Base-by-base conservation (phyloP, 352 stramenopile genomes). In the Blastocystis sp. region DNA sequence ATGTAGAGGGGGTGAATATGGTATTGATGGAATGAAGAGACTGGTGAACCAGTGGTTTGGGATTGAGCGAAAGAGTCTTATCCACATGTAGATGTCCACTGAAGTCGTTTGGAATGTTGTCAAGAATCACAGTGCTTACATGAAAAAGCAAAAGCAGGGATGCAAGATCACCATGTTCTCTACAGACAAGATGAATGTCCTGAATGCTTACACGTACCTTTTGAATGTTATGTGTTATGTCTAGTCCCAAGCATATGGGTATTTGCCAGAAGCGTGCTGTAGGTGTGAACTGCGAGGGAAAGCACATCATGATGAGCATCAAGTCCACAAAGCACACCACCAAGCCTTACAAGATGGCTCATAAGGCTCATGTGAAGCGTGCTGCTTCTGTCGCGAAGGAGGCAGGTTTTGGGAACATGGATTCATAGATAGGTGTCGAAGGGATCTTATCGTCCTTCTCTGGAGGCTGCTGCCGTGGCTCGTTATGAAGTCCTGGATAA, bases 121-220 rank as follows among this genome's bases (percentile, higher is more conserved):
- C 32, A 74, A 74, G 63, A 74, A 74, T 32, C 24, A 74, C n/a
- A 52, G 29, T 43, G 24, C 63, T 43, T 74, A 51, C 63, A 37
- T 74, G 29, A 74, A 46, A n/a, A 74, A 74, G 63, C 63, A 74
- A 43, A 74, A 74, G 63, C 63, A 74, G 63, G 63, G 63, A 4
- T 74, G 63, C 63, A 74, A 74, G 63, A 51, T 74, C 63, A 74
- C 63, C 63, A 74, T 46, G 29, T 74, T 74, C 63, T 74, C 63
- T 27, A 74, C 63, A n/a, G 63, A 74, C 63, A 74, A 74, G 63
- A 4, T 46, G 63, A 74, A 74, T 43, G 63, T 74, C 7, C 35
- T 46, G 29, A 74, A 74, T 43, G 63, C 42, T 37, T 74, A 74
- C 24, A 54, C n/a, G 63, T 74, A 5, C 6, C 1, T 14, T n/a